phyloP scores from a whole-genome alignment of 139 green algal genomes.

The Chlamydomonas sphaeroides region DNA sequence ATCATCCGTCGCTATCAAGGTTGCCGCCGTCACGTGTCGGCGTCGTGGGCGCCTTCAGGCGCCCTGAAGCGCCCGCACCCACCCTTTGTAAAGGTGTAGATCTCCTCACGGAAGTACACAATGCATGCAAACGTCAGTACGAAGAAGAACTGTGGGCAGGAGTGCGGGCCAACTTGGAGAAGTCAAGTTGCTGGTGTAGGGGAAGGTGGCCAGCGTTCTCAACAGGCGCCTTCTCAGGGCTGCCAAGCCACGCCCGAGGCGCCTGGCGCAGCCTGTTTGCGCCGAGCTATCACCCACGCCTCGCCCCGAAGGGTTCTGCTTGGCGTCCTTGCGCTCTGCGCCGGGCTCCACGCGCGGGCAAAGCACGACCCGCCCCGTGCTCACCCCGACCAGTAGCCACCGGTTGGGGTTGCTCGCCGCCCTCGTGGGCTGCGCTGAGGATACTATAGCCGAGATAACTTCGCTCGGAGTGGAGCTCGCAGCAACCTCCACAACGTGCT shows the following conservation, averaged over 20 bases:
- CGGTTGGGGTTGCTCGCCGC: slow-evolving; percentile 19
- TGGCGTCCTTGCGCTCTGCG: no score
- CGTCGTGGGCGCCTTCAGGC: no score
- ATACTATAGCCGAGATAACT: slow-evolving; percentile 29
- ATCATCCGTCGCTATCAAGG: no score
- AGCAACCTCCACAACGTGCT: slow-evolving; percentile 21
- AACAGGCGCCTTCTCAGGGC: background rate
- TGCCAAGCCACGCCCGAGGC: no score
- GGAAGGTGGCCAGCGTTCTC: background rate
- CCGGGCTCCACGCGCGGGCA: background rate
- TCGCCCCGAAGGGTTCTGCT: no score
- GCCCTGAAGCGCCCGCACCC: no score
- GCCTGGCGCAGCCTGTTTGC: no score
- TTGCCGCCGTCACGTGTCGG: no score
- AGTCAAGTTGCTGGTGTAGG: no score
- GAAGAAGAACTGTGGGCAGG: slow-evolving; percentile 27
- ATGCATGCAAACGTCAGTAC: slow-evolving; percentile 9
- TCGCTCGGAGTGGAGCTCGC: slow-evolving; percentile 13
- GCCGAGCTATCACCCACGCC: no score
- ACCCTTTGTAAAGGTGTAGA: slow-evolving; percentile 40
- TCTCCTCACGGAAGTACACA: slow-evolving; percentile 40
- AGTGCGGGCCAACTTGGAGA: background rate
- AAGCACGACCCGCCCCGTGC: background rate
- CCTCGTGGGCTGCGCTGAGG: background rate
- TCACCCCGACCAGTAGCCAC: slow-evolving; percentile 23